These are phyloP conservation scores for Fraxinus paxiana DNA, from an alignment of 305 asterid species.

Conservation along the genomic window DNA sequence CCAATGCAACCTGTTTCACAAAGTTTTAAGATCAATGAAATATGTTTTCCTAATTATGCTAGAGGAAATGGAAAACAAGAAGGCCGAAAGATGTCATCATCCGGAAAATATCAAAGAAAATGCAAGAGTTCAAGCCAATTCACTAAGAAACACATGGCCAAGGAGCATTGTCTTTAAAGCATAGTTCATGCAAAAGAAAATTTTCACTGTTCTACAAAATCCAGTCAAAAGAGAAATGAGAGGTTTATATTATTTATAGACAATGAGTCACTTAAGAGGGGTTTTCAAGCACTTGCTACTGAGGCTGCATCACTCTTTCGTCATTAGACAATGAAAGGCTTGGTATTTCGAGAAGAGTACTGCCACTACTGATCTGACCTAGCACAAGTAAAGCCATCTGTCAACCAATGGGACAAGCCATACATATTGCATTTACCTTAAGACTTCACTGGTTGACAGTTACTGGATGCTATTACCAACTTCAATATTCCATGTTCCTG, in stretches of 20 bases:
- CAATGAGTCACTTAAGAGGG: background rate
- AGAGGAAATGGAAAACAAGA: constrained; percentile 12
- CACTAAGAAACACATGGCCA: background rate
- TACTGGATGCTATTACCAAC: background rate
- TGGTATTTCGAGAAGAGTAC: background rate
- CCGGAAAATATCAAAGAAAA: background rate
- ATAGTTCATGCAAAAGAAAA: background rate
- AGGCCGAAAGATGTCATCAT: background rate
- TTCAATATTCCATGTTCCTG: background rate
- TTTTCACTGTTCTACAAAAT: background rate
- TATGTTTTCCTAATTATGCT: background rate
- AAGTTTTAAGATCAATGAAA: background rate
- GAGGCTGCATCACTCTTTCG: background rate
- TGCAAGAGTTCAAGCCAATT: background rate
- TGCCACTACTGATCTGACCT: background rate
- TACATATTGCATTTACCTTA: background rate
- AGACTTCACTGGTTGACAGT: background rate
- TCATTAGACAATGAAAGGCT: background rate
- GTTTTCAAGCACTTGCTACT: background rate
- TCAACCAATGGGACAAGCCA: background rate
- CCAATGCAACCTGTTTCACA: constrained; percentile 63
- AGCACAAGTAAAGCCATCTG: background rate
- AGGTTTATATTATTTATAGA: background rate
- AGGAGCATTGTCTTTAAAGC: background rate
- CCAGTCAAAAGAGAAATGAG: background rate